These are phyloP conservation scores for Zalaria obscura DNA, from an alignment of 2,329 filamentous ascomycete species.

Conservation along the genomic window DNA sequence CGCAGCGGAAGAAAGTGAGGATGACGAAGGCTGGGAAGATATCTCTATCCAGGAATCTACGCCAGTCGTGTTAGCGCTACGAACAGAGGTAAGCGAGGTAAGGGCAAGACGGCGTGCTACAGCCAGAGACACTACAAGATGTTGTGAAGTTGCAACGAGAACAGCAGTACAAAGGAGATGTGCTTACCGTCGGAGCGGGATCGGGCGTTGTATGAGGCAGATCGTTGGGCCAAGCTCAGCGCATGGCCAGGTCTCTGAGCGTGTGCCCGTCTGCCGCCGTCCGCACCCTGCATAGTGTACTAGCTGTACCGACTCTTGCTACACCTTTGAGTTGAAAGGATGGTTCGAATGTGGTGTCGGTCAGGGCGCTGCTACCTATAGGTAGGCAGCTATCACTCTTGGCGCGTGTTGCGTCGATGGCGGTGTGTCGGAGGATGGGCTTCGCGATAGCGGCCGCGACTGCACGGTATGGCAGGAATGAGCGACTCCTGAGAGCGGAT, in stretches of 20 bases:
- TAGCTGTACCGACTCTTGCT: too few relatives aligned
- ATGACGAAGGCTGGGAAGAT: constrained; percentile 82
- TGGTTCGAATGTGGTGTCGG: too few relatives aligned
- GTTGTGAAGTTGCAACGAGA: not conserved
- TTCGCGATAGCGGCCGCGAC: too few relatives aligned
- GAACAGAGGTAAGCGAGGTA: not conserved
- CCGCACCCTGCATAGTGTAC: not conserved
- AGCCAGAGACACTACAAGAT: too few relatives aligned
- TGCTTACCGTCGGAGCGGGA: constrained; percentile 7
- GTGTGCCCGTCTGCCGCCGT: not conserved
- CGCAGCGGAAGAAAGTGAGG: constrained; percentile 68
- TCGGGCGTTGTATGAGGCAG: constrained; percentile 12
- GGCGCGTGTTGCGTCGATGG: too few relatives aligned
- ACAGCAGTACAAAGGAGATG: not conserved
- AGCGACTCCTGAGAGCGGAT: too few relatives aligned
- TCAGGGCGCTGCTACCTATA: too few relatives aligned
- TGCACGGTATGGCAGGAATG: too few relatives aligned
- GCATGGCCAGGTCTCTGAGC: constrained; percentile 10
- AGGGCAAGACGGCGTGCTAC: too few relatives aligned
- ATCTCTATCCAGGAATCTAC: constrained; percentile 97
- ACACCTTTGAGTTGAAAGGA: too few relatives aligned
- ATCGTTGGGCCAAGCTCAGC: constrained; percentile 13
- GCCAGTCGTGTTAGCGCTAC: constrained; percentile 1
- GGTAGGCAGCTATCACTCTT: too few relatives aligned
- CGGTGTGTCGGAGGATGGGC: too few relatives aligned